Base-by-base conservation (phyloP, 1,284 basidiomycete genomes). In the Wolfiporia cocos region DNA sequence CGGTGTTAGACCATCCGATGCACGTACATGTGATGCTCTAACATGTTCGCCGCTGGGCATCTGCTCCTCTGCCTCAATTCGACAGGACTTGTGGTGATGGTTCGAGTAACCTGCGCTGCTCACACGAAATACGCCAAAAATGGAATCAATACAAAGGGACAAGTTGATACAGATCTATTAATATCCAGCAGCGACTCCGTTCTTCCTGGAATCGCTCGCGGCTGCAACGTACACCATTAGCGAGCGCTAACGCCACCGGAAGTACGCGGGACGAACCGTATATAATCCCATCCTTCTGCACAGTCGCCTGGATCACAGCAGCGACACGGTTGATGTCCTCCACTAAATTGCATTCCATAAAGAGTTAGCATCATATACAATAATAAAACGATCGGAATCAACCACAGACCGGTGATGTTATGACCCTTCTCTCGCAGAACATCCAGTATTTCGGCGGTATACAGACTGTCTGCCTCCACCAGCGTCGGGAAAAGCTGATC, bases 191-290 rank as follows among this genome's bases (percentile, higher is more conserved):
- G 88, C 86, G 41, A 89, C 76, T 15, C 88, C 87, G 49, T 88
- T 84, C 69, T 90, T 91, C 56, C 87, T 76, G 11, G 84, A 88
- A 61, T 91, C 88, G 53, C 85, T 88, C 6, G 86, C 85, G 53
- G 86, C 87, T 87, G 52, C 24, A 29, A 34, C 22, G 20, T 31
- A 31, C n/a, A 28, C 44, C 11, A 42, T 45, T 15, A 34, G 34
- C 19, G 36, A 32, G 12, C 14, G 32, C 0, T n/a, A 6, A n/a
- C 5, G 30, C 23, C 3, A 18, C n/a, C 5, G 32, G n/a, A 9
- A 29, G n/a, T 18, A 34, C 14, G 17, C 17, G 11, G 5, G 17
- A 22, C 77, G 39, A 49, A 85, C 82, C 84, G 51, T 71, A 81
- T 28, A 86, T 71, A 28, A 58, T 66, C 11, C 71, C 74, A 33